These are phyloP conservation scores for Arabidopsis arenosa DNA, from an alignment of 345 rosid species.

Conservation along the genomic window DNA sequence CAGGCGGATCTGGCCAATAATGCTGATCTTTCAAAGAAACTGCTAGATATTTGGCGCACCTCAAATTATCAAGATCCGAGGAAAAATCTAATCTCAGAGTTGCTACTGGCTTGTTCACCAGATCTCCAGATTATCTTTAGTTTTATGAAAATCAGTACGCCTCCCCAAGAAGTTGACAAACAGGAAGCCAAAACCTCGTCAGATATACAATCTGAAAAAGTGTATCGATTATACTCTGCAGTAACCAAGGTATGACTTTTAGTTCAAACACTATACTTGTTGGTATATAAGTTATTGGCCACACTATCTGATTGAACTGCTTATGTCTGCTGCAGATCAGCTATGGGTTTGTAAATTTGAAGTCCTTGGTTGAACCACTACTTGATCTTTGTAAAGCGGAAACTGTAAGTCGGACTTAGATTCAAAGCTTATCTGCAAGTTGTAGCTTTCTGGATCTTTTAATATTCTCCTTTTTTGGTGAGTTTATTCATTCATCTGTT, in stretches of 20 bases:
- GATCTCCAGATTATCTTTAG: conserved; percentile 73
- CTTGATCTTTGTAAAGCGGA: conserved; percentile 64
- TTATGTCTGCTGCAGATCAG: conserved; percentile 56
- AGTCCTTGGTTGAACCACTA: conserved; percentile 69
- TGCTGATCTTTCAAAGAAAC: conserved; percentile 54
- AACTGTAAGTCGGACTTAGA: conserved; percentile 59
- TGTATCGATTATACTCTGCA: conserved; percentile 54
- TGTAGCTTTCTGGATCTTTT: conserved; percentile 24
- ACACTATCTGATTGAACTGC: conserved; percentile 1
- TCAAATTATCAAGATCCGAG: conserved; percentile 53
- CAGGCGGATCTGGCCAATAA: conserved; percentile 56
- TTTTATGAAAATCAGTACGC: conserved; percentile 47
- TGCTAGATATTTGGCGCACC: conserved; percentile 66
- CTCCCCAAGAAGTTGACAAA: conserved; percentile 44
- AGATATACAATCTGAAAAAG: conserved; percentile 50
- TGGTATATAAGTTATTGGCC: not conserved
- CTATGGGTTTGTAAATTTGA: conserved; percentile 63
- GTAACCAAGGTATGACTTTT: conserved; percentile 57
- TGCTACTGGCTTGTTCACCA: conserved; percentile 60
- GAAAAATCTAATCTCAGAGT: conserved; percentile 58
- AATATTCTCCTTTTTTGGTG: conserved; percentile 22
- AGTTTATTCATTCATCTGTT: conserved; percentile 29
- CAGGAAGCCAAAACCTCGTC: conserved; percentile 42
- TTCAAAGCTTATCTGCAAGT: conserved; percentile 23
- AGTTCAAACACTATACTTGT: conserved; percentile 21